Conservation (phyloP, 768 basidiomycete genomes). For the Leccinum variicolor region DNA sequence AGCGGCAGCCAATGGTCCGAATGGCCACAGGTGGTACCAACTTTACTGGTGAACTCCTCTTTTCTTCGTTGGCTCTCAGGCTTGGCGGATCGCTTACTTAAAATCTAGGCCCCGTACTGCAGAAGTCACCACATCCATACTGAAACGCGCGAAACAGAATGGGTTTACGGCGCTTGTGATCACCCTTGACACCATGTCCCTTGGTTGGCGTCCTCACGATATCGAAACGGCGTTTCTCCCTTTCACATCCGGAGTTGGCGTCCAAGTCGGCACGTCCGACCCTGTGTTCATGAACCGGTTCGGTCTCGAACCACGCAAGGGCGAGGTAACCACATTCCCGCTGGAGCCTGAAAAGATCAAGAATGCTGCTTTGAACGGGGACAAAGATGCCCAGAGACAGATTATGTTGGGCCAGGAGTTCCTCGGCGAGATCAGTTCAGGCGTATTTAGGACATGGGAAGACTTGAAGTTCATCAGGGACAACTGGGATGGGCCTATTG, state of each 20-base stretch:
- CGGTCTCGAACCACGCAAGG: constrained; percentile 40
- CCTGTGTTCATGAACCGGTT: constrained; percentile 72
- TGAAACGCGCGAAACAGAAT: constrained; percentile 60
- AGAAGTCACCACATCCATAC: constrained; percentile 60
- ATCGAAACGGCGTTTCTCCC: constrained; percentile 63
- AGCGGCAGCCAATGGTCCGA: constrained; percentile 61
- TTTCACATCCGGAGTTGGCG: constrained; percentile 61
- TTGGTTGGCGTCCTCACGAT: constrained; percentile 80
- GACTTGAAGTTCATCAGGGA: constrained; percentile 64
- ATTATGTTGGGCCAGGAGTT: constrained; percentile 56
- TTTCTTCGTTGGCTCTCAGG: neutral
- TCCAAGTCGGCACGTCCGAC: constrained; percentile 67
- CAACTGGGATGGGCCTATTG: constrained; percentile 74
- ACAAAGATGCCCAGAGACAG: constrained; percentile 36
- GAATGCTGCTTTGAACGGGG: constrained; percentile 46
- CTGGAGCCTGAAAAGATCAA: constrained; percentile 47
- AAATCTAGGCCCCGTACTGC: constrained; percentile 54
- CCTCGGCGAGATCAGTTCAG: constrained; percentile 61
- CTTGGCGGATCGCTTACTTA: neutral
- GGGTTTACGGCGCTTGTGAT: constrained; percentile 74
- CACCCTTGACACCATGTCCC: constrained; percentile 68
- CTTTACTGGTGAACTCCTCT: constrained; percentile 60
- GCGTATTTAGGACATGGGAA: constrained; percentile 65
- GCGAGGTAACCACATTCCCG: constrained; percentile 49
- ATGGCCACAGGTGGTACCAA: constrained; percentile 74